These are phyloP conservation scores for Theobroma grandiflorum DNA, from an alignment of 441 rosid species.

Conservation along the genomic window DNA sequence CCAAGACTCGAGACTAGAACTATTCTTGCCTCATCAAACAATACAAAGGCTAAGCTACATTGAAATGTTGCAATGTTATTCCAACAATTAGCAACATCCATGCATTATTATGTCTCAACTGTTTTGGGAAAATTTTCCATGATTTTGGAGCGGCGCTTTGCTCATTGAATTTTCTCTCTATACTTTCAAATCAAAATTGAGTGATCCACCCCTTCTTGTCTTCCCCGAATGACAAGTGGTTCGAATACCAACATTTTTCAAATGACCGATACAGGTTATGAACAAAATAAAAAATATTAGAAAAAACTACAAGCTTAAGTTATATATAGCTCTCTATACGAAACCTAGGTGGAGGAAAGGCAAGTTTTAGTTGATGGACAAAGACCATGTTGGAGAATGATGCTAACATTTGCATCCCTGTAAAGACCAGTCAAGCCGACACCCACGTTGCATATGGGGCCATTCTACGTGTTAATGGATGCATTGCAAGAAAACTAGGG, in stretches of 20 bases:
- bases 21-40: background rate
- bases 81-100: constrained; percentile 10
- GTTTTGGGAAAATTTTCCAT: background rate
- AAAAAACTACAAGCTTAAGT: background rate
- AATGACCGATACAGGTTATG: background rate
- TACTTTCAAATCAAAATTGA: background rate
- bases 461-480: constrained; percentile 54
- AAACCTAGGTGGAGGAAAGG: background rate
- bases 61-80: background rate
- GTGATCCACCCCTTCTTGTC: constrained; percentile 13
- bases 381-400: constrained; percentile 39
- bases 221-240: constrained; percentile 19
- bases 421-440: constrained; percentile 66
- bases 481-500: constrained; percentile 42
- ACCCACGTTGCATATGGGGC: constrained; percentile 55
- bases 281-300: background rate
- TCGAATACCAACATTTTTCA: background rate
- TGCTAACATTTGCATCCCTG: constrained; percentile 28
- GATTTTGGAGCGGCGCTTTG: constrained; percentile 21
- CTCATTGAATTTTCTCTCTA: background rate
- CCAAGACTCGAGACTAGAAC: background rate
- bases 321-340: background rate
- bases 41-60: constrained; percentile 1
- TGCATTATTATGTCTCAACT: constrained; percentile 20
- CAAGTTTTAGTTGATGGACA: constrained; percentile 27